These are phyloP conservation scores for Solanum etuberosum DNA, from an alignment of 257 asterid genomes.

Conservation along the genomic window DNA sequence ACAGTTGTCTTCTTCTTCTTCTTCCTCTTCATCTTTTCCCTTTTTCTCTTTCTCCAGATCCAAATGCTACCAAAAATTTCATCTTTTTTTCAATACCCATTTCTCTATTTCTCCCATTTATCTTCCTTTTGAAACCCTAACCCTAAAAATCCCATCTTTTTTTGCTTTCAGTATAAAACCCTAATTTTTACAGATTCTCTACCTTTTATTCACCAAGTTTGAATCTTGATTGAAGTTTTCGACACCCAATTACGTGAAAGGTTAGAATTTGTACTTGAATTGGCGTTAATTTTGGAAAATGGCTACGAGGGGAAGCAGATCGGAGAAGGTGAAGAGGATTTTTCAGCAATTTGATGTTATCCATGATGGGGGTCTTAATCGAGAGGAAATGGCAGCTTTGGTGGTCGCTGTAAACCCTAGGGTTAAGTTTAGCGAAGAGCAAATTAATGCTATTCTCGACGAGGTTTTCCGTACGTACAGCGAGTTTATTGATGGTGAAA, in stretches of 20 bases:
- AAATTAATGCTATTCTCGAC: slow-evolving; percentile 81
- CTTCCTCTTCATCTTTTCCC: not conserved
- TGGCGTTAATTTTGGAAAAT: slow-evolving; percentile 21
- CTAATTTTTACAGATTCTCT: not conserved
- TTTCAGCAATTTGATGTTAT: slow-evolving; percentile 73
- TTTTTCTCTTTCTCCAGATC: slow-evolving; percentile 15
- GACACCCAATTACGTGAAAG: not conserved
- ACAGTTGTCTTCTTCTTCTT: slow-evolving; percentile 11
- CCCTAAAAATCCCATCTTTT: not conserved
- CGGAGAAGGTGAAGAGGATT: slow-evolving; percentile 85
- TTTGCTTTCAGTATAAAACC: not conserved
- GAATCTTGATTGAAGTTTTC: not conserved
- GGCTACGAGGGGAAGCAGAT: slow-evolving; percentile 94
- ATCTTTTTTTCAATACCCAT: not conserved
- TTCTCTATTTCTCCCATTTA: not conserved
- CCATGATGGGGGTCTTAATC: slow-evolving; percentile 77
- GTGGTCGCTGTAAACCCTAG: slow-evolving; percentile 89
- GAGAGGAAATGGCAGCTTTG: slow-evolving; percentile 88
- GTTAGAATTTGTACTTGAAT: not conserved
- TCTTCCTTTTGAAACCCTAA: not conserved
- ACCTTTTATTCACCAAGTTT: not conserved
- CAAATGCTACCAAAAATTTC: slow-evolving; percentile 16
- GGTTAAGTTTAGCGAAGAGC: slow-evolving; percentile 93
- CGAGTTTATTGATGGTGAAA: slow-evolving; percentile 72
- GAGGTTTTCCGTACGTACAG: slow-evolving; percentile 87